Conservation (phyloP, 768 basidiomycete genomes). For the Lactifluus pinguis region DNA sequence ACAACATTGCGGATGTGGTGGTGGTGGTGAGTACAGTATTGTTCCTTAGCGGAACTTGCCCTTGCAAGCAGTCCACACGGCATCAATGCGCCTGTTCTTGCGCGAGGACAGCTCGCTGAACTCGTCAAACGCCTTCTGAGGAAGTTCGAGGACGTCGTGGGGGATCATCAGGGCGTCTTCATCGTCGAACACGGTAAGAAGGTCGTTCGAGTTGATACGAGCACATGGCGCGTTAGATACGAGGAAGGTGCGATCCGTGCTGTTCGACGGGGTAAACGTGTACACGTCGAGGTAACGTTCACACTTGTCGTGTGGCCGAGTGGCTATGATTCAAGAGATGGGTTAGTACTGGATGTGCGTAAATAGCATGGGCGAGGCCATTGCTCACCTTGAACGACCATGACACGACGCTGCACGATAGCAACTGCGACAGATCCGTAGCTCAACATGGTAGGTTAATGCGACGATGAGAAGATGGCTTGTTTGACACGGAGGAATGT, state of each 20-base stretch:
- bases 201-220: constrained; percentile 50
- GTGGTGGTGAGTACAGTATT: background rate
- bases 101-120: constrained; percentile 46
- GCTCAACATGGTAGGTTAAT: constrained; percentile 13
- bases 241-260: constrained; percentile 47
- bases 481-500: background rate
- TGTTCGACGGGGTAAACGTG: constrained; percentile 55
- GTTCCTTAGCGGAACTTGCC: constrained; percentile 18
- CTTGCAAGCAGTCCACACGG: constrained; percentile 46
- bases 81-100: constrained; percentile 48
- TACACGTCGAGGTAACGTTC: constrained; percentile 60
- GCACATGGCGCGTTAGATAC: constrained; percentile 49
- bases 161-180: constrained; percentile 26
- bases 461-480: too few species aligned
- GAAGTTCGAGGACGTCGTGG: constrained; percentile 56
- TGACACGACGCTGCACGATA: constrained; percentile 56
- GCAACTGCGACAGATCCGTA: constrained; percentile 59
- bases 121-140: constrained; percentile 47
- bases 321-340: constrained; percentile 30
- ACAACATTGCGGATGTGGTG: background rate
- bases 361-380: background rate
- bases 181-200: constrained; percentile 50
- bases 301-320: constrained; percentile 42
- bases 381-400: constrained; percentile 55
- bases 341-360: background rate